Evolutionary conservation across 805 yeast genomes (phyloP).

Genomic region (Saccharomycopsis sp.): DNA sequence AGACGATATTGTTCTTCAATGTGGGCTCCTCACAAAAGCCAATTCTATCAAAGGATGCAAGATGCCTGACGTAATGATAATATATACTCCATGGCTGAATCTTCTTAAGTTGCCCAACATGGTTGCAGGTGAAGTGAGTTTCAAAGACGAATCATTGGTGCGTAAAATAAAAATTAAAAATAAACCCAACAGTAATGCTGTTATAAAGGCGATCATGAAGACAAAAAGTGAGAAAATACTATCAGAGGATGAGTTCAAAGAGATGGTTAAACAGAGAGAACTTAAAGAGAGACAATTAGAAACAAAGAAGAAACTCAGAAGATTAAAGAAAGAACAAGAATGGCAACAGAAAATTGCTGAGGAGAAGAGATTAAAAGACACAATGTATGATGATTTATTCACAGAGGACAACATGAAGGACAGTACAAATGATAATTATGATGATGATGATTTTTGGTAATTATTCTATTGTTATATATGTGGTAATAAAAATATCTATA

Average conservation of each 20-base stretch:
- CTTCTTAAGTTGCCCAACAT: constrained; percentile 59
- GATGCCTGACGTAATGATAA: constrained; percentile 54
- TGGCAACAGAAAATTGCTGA: constrained; percentile 33
- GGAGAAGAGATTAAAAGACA: constrained; percentile 36
- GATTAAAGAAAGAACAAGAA: constrained; percentile 28
- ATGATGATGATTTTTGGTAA: constrained; percentile 53
- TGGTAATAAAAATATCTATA: too few species aligned
- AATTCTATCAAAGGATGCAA: constrained; percentile 75
- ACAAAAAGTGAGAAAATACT: constrained; percentile 47
- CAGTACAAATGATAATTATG: constrained; percentile 42
- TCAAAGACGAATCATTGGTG: constrained; percentile 51
- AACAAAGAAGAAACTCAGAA: constrained; percentile 26
- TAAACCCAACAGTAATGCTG: constrained; percentile 42
- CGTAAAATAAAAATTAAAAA: constrained; percentile 46
- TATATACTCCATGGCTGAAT: constrained; percentile 71
- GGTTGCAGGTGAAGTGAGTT: constrained; percentile 77
- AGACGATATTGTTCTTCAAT: constrained; percentile 19
- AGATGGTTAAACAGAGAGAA: constrained; percentile 36
- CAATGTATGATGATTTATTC: constrained; percentile 43
- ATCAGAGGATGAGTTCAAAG: constrained; percentile 28
- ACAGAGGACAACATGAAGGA: constrained; percentile 39
- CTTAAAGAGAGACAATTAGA: constrained; percentile 26
- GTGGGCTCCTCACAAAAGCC: constrained; percentile 70
- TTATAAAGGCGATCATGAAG: constrained; percentile 57
- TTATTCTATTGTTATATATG: neutral